Evolutionary conservation across 2,329 filamentous ascomycete genomes (phyloP), one percentile per base, ranked within the genome.

Genomic region (Fonsecaea monophora): DNA sequence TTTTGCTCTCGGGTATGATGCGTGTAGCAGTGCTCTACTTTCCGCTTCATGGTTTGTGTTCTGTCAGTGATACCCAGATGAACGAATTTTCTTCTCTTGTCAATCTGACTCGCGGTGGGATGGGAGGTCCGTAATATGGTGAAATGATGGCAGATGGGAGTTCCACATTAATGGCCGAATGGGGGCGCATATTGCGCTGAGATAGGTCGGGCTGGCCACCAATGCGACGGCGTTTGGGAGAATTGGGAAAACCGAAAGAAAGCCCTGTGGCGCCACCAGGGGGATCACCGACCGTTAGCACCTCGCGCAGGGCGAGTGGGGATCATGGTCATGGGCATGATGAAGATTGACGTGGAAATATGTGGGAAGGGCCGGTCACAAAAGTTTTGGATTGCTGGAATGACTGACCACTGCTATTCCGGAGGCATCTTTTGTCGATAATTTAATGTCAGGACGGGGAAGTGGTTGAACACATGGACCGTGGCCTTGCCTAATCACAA

Each of bases 1-100:
- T 12, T 25, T 30, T 34, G 35, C 13, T 48, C 25, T 58, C n/a
- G 55, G 56, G 18, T 8, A 55, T 53, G 50, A 62, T 42, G 5
- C 8, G 37, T 37, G 37, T 48, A 54, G 59, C 60, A 48, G 60
- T 34, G 60, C 60, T 55, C 60, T 50, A 15, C 53, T 50, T 35
- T 60, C 21, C 15, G 10, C 45, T 50, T 50, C 48, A 62, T 53
- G 35, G 45, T 62, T 37, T 45, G 40, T 45, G 40, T 62, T 34
- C 40, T 45, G 60, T 59, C 64, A 45, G 61, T 69, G 67, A 69
- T 69, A 69, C 67, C 67, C 67, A 62, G 57, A 58, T 53, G 42
- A 42, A 69, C 64, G 67, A 67, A 58, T 69, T 67, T 65, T 62
- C 40, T 68, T 67, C n/a, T 48, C n/a, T 50, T 25, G 18, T 50